Percentiles rank a stretch among this genome's conserved stretches.
Conservation (phyloP, 345 rosid genomes). For the Gossypium stocksii region DNA sequence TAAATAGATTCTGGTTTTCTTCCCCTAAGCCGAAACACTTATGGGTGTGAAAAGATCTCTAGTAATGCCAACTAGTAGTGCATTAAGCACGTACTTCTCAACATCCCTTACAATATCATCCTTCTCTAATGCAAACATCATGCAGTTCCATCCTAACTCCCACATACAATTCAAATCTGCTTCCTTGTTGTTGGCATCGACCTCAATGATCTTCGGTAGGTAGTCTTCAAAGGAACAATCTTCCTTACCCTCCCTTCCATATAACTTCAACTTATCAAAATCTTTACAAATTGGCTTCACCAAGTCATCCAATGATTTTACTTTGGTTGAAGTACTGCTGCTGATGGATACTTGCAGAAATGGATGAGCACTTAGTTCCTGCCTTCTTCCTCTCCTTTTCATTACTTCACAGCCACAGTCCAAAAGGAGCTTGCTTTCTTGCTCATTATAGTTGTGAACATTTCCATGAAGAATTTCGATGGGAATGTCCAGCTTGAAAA, state of each 20-base stretch:
- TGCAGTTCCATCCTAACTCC: conserved; percentile 71
- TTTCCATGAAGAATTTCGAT: conserved; percentile 24
- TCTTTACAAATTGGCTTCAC: conserved; percentile 50
- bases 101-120: conserved; percentile 68
- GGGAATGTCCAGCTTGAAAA: conserved; percentile 68
- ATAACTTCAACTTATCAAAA: conserved; percentile 46
- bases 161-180: conserved; percentile 77
- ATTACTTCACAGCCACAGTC: conserved; percentile 80
- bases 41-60: conserved; percentile 37
- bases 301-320: conserved; percentile 54
- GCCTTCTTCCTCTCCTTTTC: conserved; percentile 70
- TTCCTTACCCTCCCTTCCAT: conserved; percentile 38
- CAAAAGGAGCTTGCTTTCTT: conserved; percentile 49
- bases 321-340: conserved; percentile 26
- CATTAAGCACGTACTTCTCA: conserved; percentile 60
- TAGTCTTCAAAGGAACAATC: conserved; percentile 48
- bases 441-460: conserved; percentile 22
- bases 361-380: conserved; percentile 68
- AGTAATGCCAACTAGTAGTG: conserved; percentile 62
- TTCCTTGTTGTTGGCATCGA: conserved; percentile 45
- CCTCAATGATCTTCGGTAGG: conserved; percentile 58
- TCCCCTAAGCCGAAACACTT: neutral
- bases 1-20: neutral
- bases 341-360: conserved; percentile 35
- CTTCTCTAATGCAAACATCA: conserved; percentile 50